Evolutionary conservation across 176 grass and related monocot species (phyloP), one percentile per base, ranked within the genome.

Genomic region (Aechmea fasciata): DNA sequence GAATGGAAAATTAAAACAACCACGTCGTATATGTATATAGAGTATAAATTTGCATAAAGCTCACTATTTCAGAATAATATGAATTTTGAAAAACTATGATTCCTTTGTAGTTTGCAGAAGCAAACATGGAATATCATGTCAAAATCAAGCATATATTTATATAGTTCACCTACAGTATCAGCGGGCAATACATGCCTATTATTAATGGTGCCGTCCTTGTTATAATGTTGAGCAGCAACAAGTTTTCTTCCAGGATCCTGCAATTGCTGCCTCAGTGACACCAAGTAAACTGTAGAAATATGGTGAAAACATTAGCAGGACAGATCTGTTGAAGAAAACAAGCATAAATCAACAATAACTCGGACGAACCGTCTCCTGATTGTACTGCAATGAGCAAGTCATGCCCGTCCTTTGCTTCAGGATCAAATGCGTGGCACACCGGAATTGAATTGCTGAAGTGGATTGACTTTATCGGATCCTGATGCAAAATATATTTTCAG

Each of bases 261-360:
- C 81, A 99, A 78, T 63, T 99, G 95, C 69, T 94, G 90, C 83
- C 95, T 94, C 80, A 94, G 69, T 78, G 95, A 99, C 76, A 99
- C 86, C 48, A 85, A 90, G 64, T 90, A 99, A 17, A 99, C 90
- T 99, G 70, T 9, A 87, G 59, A 2, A 71, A 79, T 47, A 57
- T 13, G 47, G 65, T 50, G 75, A 26, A 77, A 26, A 77, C 28
- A 71, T 10, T 17, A 19, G 55, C 10, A 61, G n/a, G 15, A 61
- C 55, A 61, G 55, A 61, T 18, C 14, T 9, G 20, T 19, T 9
- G 20, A 65, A 51, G 75, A 26, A 77, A 26, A 77, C 28, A 69
- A 76, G 67, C 41, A 47, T 53, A 63, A 75, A 70, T 25, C 13
- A 61, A 17, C 48, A 69, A 22, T 15, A 18, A 82, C 48, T 23